Conservation (phyloP, 2,329 filamentous ascomycete species). For the Calonectria pseudoreteaudii region DNA sequence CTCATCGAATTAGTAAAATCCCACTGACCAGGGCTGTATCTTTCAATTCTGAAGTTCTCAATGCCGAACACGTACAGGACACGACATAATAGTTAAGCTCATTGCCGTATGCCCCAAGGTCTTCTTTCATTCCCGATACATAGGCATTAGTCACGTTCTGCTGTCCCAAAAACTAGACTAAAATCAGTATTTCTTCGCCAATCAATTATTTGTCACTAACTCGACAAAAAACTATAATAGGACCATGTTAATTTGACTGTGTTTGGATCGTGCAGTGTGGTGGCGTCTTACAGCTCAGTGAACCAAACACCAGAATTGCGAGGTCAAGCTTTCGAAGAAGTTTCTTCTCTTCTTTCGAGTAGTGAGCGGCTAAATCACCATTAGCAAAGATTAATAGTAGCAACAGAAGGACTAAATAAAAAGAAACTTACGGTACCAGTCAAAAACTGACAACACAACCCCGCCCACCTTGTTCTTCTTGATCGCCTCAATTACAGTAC, state of each 20-base stretch:
- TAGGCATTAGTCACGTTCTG: conserved; percentile 50
- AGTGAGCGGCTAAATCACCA: conserved; percentile 35
- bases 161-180: not conserved
- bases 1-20: conserved; percentile 33
- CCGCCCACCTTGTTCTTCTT: conserved; percentile 36
- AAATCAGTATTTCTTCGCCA: not conserved
- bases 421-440: conserved; percentile 42
- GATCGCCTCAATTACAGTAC: conserved; percentile 20
- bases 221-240: not conserved
- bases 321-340: conserved; percentile 43
- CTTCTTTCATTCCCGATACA: conserved; percentile 51
- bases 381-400: not conserved
- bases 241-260: not conserved
- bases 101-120: conserved; percentile 47
- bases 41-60: conserved; percentile 27
- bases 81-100: conserved; percentile 41
- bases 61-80: conserved; percentile 36
- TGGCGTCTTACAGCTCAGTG: conserved; percentile 37
- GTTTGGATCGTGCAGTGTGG: not conserved
- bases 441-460: conserved; percentile 43
- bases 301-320: conserved; percentile 39
- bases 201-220: not conserved
- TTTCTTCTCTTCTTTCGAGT: conserved; percentile 38
- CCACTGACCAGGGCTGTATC: not conserved
- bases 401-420: not conserved